Conservation (phyloP, 768 basidiomycete species). For the Boletus vinaceobasis region DNA sequence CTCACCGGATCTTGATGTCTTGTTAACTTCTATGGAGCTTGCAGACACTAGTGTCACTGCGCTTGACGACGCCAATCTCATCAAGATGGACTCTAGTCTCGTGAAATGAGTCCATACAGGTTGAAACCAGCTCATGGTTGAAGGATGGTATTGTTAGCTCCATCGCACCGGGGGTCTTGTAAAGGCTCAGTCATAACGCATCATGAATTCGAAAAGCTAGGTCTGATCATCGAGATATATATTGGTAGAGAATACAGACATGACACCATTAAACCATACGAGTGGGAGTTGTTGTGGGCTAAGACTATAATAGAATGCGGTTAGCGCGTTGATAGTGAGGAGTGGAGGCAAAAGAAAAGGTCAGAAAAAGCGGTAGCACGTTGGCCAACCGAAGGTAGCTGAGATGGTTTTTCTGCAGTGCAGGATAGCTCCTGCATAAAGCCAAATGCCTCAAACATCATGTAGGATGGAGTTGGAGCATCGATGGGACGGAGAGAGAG, state of each 20-base stretch:
- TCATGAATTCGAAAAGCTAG: neutral
- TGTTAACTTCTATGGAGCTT: slow-evolving; percentile 63
- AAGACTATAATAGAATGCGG: slow-evolving; percentile 25
- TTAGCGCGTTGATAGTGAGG: slow-evolving; percentile 5
- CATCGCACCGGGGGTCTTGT: neutral
- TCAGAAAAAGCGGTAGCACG: slow-evolving; percentile 47
- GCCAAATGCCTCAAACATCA: slow-evolving; percentile 96
- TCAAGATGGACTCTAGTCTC: slow-evolving; percentile 47
- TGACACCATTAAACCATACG: neutral
- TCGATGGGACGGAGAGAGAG: slow-evolving; percentile 11
- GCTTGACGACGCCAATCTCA: slow-evolving; percentile 45
- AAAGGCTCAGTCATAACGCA: neutral
- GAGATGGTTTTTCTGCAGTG: slow-evolving; percentile 83
- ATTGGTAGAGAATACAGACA: neutral
- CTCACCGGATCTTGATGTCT: slow-evolving; percentile 76
- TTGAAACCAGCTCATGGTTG: no score
- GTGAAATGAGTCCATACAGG: neutral
- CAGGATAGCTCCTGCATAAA: slow-evolving; percentile 67
- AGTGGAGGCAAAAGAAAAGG: neutral
- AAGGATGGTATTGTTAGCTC: neutral
- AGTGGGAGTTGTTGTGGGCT: neutral
- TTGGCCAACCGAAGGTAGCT: slow-evolving; percentile 79
- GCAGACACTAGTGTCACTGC: slow-evolving; percentile 37
- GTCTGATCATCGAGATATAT: neutral
- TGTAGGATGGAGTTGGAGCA: slow-evolving; percentile 35